phyloP scores from a whole-genome alignment of 2,329 filamentous ascomycete species.

The Diatrype stigma region DNA sequence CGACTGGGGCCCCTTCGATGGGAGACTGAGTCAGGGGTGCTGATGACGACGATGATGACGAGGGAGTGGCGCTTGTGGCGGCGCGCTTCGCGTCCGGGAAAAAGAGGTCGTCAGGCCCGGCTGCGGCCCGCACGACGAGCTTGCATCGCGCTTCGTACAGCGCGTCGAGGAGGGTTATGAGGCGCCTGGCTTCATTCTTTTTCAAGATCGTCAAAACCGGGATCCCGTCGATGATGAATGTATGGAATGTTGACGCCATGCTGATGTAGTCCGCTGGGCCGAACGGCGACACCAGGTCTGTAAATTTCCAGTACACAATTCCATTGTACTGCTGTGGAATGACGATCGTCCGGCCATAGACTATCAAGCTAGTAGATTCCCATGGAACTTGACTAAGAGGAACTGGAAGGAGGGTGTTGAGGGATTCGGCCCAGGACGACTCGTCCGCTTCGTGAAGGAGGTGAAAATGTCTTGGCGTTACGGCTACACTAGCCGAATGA shows the following conservation, averaged over 20 bases:
- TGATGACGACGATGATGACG: slow-evolving; percentile 29
- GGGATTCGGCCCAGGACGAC: slow-evolving; percentile 20
- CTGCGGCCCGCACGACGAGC: slow-evolving; percentile 63
- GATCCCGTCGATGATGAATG: slow-evolving; percentile 67
- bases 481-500: slow-evolving; percentile 5
- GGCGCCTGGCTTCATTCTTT: slow-evolving; percentile 76
- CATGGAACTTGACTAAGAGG: slow-evolving; percentile 27
- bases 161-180: slow-evolving; percentile 78
- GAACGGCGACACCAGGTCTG: slow-evolving; percentile 62
- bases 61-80: slow-evolving; percentile 29
- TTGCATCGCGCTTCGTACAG: slow-evolving; percentile 80
- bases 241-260: slow-evolving; percentile 75
- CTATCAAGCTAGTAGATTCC: slow-evolving; percentile 39
- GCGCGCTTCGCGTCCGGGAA: slow-evolving; percentile 57
- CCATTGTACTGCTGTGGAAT: slow-evolving; percentile 57
- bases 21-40: no score
- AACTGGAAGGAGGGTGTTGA: slow-evolving; percentile 7
- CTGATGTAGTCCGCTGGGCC: slow-evolving; percentile 82
- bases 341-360: slow-evolving; percentile 61
- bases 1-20: slow-evolving; percentile 11
- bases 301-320: slow-evolving; percentile 62
- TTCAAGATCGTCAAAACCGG: slow-evolving; percentile 62
- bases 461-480: slow-evolving; percentile 26
- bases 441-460: slow-evolving; percentile 21
- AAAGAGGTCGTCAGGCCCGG: slow-evolving; percentile 69